Conservation (phyloP, 768 basidiomycete genomes). For the Brasilioporus rufonigricans region DNA sequence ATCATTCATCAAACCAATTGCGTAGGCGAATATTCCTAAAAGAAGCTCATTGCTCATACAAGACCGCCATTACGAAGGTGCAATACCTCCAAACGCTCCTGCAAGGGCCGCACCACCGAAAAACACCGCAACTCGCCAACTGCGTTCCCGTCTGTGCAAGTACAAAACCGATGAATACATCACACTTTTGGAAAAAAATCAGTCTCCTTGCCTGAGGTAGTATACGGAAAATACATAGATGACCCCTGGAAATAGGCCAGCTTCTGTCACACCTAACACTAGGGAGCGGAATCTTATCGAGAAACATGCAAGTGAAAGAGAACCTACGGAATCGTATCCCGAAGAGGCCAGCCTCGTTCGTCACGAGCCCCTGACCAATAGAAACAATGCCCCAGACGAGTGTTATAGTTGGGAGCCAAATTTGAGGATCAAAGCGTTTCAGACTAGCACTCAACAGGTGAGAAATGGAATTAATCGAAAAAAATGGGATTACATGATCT, state of each 20-base stretch:
- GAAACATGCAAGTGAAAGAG: neutral
- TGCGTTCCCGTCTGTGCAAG: constrained; percentile 48
- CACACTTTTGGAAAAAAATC: neutral
- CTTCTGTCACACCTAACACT: constrained; percentile 59
- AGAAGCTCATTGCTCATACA: neutral
- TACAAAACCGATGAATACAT: neutral
- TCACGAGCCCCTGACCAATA: constrained; percentile 54
- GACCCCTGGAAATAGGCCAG: constrained; percentile 59
- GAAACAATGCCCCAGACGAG: constrained; percentile 57
- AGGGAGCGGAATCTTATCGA: neutral
- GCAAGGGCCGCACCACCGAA: constrained; percentile 61
- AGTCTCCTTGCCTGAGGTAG: constrained; percentile 41
- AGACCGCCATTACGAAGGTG: neutral
- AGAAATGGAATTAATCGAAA: neutral
- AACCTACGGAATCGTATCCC: constrained; percentile 51
- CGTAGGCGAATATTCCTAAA: constrained; percentile 55
- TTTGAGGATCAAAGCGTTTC: constrained; percentile 56
- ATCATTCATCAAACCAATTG: constrained; percentile 59
- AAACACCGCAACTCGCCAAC: constrained; percentile 60
- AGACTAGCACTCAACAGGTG: constrained; percentile 35
- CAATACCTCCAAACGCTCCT: constrained; percentile 58
- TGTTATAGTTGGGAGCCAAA: constrained; percentile 62
- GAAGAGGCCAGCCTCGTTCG: constrained; percentile 51
- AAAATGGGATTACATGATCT: constrained; percentile 27
- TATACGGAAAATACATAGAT: constrained; percentile 60